Evolutionary conservation across 441 rosid genomes (phyloP).

Genomic region (Macaranga tanarius): DNA sequence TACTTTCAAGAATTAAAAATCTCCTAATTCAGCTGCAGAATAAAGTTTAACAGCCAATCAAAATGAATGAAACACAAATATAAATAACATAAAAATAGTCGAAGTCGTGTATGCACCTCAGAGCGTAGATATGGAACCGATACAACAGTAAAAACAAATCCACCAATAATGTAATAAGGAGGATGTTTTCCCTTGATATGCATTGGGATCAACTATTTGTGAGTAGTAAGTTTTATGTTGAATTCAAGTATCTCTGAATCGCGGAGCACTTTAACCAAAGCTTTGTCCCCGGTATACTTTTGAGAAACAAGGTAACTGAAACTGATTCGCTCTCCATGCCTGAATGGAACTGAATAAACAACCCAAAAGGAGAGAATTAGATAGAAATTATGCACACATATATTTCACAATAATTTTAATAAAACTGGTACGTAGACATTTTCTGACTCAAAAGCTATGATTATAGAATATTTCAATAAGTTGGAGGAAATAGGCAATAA

Average conservation of each 20-base stretch:
- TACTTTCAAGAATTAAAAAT: not conserved
- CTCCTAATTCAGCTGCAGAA: not conserved
- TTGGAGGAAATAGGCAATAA: not conserved
- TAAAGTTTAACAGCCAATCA: not conserved
- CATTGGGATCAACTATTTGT: constrained; percentile 76
- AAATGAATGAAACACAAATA: not conserved
- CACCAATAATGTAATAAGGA: constrained; percentile 84
- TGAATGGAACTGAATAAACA: constrained; percentile 67
- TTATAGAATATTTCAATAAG: not conserved
- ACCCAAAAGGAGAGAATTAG: constrained; percentile 6
- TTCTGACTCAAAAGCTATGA: not conserved
- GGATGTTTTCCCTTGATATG: constrained; percentile 78
- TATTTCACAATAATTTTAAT: not conserved
- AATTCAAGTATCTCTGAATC: constrained; percentile 51
- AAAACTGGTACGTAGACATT: not conserved
- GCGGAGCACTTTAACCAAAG: constrained; percentile 76
- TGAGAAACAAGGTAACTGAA: constrained; percentile 93
- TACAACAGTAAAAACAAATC: constrained; percentile 80
- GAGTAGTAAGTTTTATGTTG: constrained; percentile 70
- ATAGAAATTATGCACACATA: not conserved
- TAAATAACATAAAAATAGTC: not conserved
- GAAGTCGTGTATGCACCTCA: constrained; percentile 52
- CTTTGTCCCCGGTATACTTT: constrained; percentile 83
- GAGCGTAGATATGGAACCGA: constrained; percentile 93
- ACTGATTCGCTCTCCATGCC: constrained; percentile 91